Percentiles rank a stretch among this genome's conserved stretches.
phyloP scores from a whole-genome alignment of 2,329 filamentous ascomycete genomes.

The Aureobasidium sp. region DNA sequence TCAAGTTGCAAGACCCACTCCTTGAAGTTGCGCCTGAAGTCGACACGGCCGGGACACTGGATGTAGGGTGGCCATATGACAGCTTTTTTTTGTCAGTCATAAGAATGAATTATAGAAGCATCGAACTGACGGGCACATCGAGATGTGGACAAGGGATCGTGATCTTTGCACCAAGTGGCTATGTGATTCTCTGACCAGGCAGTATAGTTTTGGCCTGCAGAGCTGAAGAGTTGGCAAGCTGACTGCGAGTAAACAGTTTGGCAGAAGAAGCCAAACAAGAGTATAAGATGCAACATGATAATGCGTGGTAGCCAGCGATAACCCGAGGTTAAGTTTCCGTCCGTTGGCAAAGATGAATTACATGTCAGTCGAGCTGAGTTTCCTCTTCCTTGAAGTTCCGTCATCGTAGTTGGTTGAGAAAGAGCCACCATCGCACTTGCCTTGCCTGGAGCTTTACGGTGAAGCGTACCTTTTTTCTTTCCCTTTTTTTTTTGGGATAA shows the following conservation, averaged over 20 bases:
- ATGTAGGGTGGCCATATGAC: not conserved
- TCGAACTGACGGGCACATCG: conserved; percentile 11
- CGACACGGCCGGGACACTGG: not conserved
- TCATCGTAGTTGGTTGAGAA: not conserved
- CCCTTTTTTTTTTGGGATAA: too few species aligned
- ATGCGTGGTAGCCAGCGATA: not conserved
- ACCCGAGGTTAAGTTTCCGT: not conserved
- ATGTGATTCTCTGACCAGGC: conserved; percentile 1
- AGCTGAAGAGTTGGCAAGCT: conserved; percentile 3
- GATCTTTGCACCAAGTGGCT: conserved; percentile 10
- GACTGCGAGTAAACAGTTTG: not conserved
- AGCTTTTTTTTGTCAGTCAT: not conserved
- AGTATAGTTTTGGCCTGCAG: not conserved
- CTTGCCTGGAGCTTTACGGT: not conserved
- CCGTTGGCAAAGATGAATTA: not conserved
- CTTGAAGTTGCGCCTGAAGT: not conserved
- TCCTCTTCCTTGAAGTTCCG: not conserved
- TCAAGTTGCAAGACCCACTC: not conserved
- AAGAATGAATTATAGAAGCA: too few species aligned
- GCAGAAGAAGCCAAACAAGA: not conserved
- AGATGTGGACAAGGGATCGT: conserved; percentile 7
- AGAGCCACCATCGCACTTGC: not conserved
- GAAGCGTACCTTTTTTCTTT: too few species aligned
- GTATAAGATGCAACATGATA: conserved; percentile 1
- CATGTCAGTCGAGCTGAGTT: not conserved